Evolutionary conservation across 352 stramenopile genomes (phyloP), one percentile per base, ranked within the genome.

Genomic region (Pythium pectinolyticum): DNA sequence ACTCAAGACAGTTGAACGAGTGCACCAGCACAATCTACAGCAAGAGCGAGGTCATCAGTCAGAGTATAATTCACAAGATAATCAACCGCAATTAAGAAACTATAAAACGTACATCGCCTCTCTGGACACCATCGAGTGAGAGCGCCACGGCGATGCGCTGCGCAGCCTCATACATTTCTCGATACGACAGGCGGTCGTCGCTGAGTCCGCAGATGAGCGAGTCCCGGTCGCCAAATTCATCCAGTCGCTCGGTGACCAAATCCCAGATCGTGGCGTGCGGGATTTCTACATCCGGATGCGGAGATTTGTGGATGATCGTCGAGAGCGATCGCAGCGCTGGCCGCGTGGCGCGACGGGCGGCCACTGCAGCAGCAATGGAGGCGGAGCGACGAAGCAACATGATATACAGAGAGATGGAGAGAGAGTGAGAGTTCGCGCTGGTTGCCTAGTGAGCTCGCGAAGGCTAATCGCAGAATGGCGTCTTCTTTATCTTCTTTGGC

Each of bases 1-100:
- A 90, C 63, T 90, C 82, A 25, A 89, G n/a, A 51, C 82, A 90
- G 67, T 90, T 90, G 62, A 88, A 79, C 41, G 78, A 81, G 62
- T 90, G 80, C 58, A 88, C 10, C 2, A 88, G 66, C 22, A 90
- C 75, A 3, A 74, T 63, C 77, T 86, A 14, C 8, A n/a, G 8
- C 35, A 43, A 52, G 8, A 66, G 32, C 55, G 41, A 67, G 46
- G 15, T 45, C 52, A 1, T 25, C 12, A 39, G 20, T 31, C n/a
- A 57, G 24, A 11, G 10, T 31, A n/a, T n/a, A 12, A 60, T n/a
- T n/a, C n/a, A n/a, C n/a, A n/a, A n/a, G n/a, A n/a, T n/a, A n/a
- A n/a, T n/a, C n/a, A 14, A 28, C 24, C 28, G n/a, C n/a, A n/a
- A n/a, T n/a, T n/a, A n/a, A n/a, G n/a, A n/a, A n/a, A 3, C 37